Evolutionary conservation across 2,329 filamentous ascomycete species (phyloP), one percentile per base, ranked within the genome.

Genomic region (Aureobasidium sp.): DNA sequence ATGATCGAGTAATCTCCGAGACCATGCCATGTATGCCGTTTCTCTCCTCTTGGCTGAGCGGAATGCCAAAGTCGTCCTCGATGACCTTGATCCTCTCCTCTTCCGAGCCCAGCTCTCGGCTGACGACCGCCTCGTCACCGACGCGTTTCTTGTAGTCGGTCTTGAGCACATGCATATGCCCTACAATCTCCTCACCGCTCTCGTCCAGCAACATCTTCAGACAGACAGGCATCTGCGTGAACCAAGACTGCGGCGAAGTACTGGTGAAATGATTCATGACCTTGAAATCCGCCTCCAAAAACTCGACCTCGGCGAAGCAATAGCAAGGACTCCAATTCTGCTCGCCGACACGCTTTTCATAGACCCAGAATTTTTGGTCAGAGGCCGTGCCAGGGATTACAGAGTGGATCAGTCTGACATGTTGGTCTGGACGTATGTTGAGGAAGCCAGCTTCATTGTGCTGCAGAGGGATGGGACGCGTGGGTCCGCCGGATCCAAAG

Each of bases 221-320:
- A 53, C 78, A 74, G 17, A 84, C 63, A 30, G 84, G 65, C 2
- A 63, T 73, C 53, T 72, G 68, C 10, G 75, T 78, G 64, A 85
- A 84, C 63, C 74, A 79, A 53, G 72, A 78, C 25, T 65, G 63
- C 19, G 69, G 66, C 53, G 68, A 70, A 39, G 72, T 73, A 57
- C 77, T 80, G 1, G 78, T 79, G 41, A 63, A 77, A 59, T 71
- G 79, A 64, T 79, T 85, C 71, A 84, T 73, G 5, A 83, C 70
- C 30, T 73, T 74, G 60, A 81, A 86, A 65, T 87, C 84, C 38
- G 70, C 66, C 3, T 74, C 75, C 29, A 80, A 63, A 64, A 85
- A 86, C 65, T 86, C 83, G 14, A 76, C 70, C 56, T 85, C 80
- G 2, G 77, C 75, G 64, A 89, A 90, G 56, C 76, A 79, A 64